Evolutionary conservation across 2,329 filamentous ascomycete species (phyloP).

Genomic region (Pseudocercospora macadamiae): DNA sequence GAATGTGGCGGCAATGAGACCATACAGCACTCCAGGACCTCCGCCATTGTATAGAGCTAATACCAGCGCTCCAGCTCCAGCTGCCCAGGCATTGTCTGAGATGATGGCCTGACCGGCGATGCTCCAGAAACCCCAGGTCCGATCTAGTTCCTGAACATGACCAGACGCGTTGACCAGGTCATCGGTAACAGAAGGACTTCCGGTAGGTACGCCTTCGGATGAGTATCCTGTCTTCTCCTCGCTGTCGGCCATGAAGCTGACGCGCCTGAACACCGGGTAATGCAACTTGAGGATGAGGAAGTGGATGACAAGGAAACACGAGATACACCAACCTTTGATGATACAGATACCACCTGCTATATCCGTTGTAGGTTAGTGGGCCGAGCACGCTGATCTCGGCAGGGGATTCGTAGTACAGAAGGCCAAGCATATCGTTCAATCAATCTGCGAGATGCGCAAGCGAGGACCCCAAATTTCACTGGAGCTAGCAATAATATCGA

Average conservation of each 20-base stretch:
- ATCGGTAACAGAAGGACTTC: background rate
- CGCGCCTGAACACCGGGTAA: background rate
- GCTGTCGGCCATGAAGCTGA: background rate
- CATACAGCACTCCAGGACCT: constrained; percentile 51
- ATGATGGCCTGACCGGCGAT: constrained; percentile 50
- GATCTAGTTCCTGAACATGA: constrained; percentile 56
- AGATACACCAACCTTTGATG: background rate
- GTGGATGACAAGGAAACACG: background rate
- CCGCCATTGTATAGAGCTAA: constrained; percentile 50
- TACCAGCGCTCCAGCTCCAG: constrained; percentile 29
- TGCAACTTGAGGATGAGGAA: background rate
- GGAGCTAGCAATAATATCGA: too few species aligned
- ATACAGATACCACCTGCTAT: background rate
- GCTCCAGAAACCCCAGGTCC: constrained; percentile 52
- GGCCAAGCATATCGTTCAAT: background rate
- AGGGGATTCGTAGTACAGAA: background rate
- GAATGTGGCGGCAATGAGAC: constrained; percentile 52
- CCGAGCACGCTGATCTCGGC: background rate
- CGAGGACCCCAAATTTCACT: background rate
- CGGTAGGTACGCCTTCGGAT: background rate
- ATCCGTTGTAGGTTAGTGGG: background rate
- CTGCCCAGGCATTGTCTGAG: constrained; percentile 39
- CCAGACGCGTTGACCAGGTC: constrained; percentile 54
- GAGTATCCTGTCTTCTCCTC: background rate
- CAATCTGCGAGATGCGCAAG: background rate